Evolutionary conservation across 495 filamentous ascomycete species (phyloP).

Genomic region (Xeromyces bisporus): DNA sequence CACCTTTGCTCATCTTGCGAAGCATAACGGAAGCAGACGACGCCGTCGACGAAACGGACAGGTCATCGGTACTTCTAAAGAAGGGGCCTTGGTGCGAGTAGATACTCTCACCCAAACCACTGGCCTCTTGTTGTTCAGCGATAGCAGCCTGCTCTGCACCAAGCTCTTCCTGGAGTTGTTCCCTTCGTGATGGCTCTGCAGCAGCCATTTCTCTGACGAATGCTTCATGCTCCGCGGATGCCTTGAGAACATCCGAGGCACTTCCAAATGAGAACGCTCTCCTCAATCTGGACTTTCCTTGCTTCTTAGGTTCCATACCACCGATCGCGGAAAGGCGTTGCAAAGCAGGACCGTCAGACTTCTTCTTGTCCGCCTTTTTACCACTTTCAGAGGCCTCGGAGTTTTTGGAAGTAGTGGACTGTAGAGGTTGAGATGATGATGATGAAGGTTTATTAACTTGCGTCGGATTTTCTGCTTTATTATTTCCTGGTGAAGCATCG

Average conservation of each 20-base stretch:
- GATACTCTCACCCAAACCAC: constrained; percentile 81
- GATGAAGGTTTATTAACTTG: constrained; percentile 66
- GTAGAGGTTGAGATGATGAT: constrained; percentile 66
- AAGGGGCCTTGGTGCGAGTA: constrained; percentile 70
- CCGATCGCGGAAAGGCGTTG: constrained; percentile 66
- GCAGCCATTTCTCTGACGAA: constrained; percentile 36
- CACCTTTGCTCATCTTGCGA: constrained; percentile 94
- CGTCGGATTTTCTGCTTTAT: constrained; percentile 55
- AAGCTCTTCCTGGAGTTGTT: constrained; percentile 49
- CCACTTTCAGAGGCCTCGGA: constrained; percentile 2
- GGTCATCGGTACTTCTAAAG: constrained; percentile 82
- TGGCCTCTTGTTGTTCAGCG: constrained; percentile 76
- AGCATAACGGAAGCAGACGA: constrained; percentile 99
- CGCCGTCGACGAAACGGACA: constrained; percentile 93
- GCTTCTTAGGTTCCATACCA: constrained; percentile 52
- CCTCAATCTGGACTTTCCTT: constrained; percentile 72
- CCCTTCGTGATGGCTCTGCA: constrained; percentile 51
- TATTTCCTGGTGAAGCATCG: too few relatives aligned
- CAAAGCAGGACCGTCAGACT: constrained; percentile 48
- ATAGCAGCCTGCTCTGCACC: constrained; percentile 83
- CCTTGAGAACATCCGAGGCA: constrained; percentile 73
- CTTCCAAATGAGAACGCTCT: constrained; percentile 96
- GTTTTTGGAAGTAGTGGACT: constrained; percentile 6
- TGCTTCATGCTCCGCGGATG: constrained; percentile 47
- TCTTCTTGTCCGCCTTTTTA: constrained; percentile 4